These are phyloP conservation scores for Syzygium syzygioides DNA, from an alignment of 441 rosid species.

Conservation along the genomic window DNA sequence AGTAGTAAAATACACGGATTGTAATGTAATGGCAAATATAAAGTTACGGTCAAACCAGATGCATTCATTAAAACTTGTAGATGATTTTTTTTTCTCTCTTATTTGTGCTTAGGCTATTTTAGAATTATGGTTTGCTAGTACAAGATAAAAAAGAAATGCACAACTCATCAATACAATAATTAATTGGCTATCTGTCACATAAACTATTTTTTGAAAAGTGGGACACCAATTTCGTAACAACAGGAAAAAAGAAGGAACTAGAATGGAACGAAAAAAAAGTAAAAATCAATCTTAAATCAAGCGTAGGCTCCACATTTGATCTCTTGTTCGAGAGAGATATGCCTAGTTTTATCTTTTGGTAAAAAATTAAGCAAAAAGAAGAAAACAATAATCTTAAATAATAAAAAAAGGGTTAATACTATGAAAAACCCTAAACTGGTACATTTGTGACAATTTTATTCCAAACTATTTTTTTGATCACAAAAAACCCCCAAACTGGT, in stretches of 20 bases:
- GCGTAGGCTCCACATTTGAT: background rate
- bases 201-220: background rate
- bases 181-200: background rate
- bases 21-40: background rate
- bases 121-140: background rate
- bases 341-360: too few relatives aligned
- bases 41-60: background rate
- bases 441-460: too few relatives aligned
- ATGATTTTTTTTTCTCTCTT: background rate
- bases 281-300: background rate
- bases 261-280: background rate
- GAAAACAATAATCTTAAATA: too few relatives aligned
- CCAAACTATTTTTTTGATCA: too few relatives aligned
- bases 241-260: background rate
- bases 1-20: fast-evolving
- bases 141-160: background rate
- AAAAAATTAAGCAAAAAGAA: too few relatives aligned
- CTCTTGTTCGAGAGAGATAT: background rate
- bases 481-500: too few relatives aligned
- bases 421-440: too few relatives aligned
- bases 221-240: background rate
- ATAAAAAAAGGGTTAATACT: too few relatives aligned
- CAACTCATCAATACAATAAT: background rate
- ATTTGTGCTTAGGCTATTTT: background rate
- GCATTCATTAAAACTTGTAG: background rate